phyloP scores from a whole-genome alignment of 208 protist genomes.

The Wallacemonas sp. region DNA sequence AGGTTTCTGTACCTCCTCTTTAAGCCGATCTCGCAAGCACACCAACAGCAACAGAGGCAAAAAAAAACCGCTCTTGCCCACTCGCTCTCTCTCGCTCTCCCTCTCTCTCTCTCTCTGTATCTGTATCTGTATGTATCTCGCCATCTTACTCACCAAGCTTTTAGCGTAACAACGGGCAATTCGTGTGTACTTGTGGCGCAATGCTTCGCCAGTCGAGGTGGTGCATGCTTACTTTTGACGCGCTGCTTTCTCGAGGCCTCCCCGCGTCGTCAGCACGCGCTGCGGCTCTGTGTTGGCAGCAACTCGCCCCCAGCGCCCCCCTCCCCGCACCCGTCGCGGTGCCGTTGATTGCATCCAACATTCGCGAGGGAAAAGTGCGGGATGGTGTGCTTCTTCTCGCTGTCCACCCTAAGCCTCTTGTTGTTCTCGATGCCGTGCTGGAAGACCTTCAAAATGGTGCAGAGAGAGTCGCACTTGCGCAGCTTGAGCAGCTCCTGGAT shows the following conservation, averaged over 20 bases:
- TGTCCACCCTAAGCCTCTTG: conserved; percentile 32
- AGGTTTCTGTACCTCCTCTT: too few relatives aligned
- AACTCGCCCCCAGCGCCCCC: conserved; percentile 39
- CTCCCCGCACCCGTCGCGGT: conserved; percentile 55
- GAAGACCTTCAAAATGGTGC: conserved; percentile 21
- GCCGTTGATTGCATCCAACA: conserved; percentile 24
- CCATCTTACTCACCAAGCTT: too few relatives aligned
- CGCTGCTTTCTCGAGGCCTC: conserved; percentile 39
- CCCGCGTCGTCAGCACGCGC: neutral
- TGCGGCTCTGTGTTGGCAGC: neutral
- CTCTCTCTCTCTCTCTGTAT: too few relatives aligned
- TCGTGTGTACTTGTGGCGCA: too few relatives aligned
- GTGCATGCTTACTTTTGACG: conserved; percentile 56
- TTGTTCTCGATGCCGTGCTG: conserved; percentile 23
- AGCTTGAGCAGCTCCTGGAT: conserved; percentile 35
- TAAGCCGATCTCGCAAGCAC: too few relatives aligned
- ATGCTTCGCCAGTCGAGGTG: conserved; percentile 31
- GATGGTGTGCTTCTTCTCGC: conserved; percentile 45
- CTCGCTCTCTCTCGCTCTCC: too few relatives aligned
- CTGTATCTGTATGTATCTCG: too few relatives aligned
- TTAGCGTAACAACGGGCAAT: too few relatives aligned
- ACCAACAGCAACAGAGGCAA: too few relatives aligned
- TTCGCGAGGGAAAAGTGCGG: conserved; percentile 25
- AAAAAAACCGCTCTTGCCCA: too few relatives aligned
- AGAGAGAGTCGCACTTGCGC: conserved; percentile 13